Evolutionary conservation across 495 filamentous ascomycete species (phyloP).

Genomic region (Cercophora sp.): DNA sequence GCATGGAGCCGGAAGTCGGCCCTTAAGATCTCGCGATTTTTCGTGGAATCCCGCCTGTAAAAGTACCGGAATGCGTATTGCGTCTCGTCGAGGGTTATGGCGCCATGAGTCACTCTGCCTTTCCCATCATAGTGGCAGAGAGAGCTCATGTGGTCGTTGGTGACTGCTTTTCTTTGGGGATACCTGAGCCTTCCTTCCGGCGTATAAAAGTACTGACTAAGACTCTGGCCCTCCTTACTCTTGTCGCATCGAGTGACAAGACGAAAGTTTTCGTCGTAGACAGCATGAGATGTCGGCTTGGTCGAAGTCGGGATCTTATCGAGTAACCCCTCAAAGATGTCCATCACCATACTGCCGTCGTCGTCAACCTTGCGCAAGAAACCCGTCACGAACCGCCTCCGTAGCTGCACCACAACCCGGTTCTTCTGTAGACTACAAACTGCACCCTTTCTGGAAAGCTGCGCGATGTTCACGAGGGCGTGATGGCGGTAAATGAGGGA

Average conservation of each 20-base stretch:
- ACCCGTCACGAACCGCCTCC: slow-evolving; percentile 17
- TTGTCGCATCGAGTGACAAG: slow-evolving; percentile 11
- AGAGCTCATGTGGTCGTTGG: too few species aligned
- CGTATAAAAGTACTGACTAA: slow-evolving; percentile 15
- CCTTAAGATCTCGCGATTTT: slow-evolving; percentile 18
- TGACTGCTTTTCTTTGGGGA: too few species aligned
- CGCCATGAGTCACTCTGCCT: slow-evolving; percentile 17
- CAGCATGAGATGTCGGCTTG: slow-evolving; percentile 8
- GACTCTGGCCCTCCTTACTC: neutral
- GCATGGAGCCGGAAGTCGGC: slow-evolving; percentile 14
- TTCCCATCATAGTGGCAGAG: slow-evolving; percentile 19
- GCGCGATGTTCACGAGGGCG: slow-evolving; percentile 19
- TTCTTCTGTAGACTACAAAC: slow-evolving; percentile 15
- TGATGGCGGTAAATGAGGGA: slow-evolving; percentile 22
- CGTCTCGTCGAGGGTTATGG: slow-evolving; percentile 5
- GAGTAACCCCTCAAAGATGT: slow-evolving; percentile 13
- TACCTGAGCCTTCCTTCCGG: slow-evolving; percentile 7
- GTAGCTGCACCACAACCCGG: slow-evolving; percentile 17
- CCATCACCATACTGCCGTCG: too few species aligned
- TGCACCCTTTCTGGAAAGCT: slow-evolving; percentile 19
- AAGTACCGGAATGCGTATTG: slow-evolving; percentile 22
- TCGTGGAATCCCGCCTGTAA: slow-evolving; percentile 17
- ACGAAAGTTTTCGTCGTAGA: slow-evolving; percentile 20
- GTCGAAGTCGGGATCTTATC: neutral
- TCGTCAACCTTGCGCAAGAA: slow-evolving; percentile 11